These are phyloP conservation scores for Tripidium arundinaceum DNA, from an alignment of 202 grass and related monocot species.

Conservation along the genomic window DNA sequence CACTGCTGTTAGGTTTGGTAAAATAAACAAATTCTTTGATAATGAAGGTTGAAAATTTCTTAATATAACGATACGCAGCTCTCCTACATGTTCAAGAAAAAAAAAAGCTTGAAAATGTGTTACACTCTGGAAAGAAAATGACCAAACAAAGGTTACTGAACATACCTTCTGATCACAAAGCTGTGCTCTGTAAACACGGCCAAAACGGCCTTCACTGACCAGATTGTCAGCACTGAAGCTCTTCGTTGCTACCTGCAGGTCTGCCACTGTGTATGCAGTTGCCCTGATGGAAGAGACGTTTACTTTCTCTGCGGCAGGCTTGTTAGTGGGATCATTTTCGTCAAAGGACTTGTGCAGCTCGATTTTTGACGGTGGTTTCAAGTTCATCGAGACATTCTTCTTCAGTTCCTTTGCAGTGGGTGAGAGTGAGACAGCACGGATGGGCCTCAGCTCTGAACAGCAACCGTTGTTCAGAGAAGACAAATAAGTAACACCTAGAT, in stretches of 20 bases:
- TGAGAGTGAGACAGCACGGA: conserved; percentile 27
- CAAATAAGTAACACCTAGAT: background rate
- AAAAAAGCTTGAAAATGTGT: too few species aligned
- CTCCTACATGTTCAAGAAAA: too few species aligned
- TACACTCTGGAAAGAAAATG: conserved; percentile 16
- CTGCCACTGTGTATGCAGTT: conserved; percentile 69
- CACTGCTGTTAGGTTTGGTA: background rate
- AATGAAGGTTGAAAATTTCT: background rate
- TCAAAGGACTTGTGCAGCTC: conserved; percentile 55
- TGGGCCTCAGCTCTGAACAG: conserved; percentile 35
- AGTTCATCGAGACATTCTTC: conserved; percentile 51
- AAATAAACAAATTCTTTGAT: too few species aligned
- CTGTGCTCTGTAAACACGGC: conserved; percentile 57
- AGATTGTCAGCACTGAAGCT: conserved; percentile 78
- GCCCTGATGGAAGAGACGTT: conserved; percentile 58
- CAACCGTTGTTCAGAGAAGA: conserved; percentile 1
- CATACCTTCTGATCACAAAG: conserved; percentile 66
- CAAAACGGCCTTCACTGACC: conserved; percentile 70
- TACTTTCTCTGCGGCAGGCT: conserved; percentile 42
- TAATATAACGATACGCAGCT: too few species aligned
- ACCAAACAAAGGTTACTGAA: background rate
- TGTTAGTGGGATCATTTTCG: conserved; percentile 56
- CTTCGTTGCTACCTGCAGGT: conserved; percentile 74
- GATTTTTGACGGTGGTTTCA: conserved; percentile 81
- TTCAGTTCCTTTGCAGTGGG: conserved; percentile 32